These are phyloP conservation scores for Rhizoctonia solani DNA, from an alignment of 1,284 basidiomycete species.

Conservation along the genomic window DNA sequence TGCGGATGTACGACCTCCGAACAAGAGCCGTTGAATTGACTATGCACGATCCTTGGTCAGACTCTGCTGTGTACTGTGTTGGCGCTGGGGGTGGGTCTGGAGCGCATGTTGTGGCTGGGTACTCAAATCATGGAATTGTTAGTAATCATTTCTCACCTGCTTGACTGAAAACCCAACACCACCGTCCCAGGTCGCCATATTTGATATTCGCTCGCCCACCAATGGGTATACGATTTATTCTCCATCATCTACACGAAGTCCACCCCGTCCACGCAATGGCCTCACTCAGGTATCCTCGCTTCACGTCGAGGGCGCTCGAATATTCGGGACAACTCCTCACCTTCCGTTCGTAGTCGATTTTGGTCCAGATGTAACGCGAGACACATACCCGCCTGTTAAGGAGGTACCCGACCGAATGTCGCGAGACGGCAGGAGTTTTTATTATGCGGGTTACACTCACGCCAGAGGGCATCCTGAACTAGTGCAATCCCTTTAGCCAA, in stretches of 20 bases:
- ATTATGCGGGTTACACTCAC: too few relatives aligned
- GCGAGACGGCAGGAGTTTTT: conserved; percentile 5
- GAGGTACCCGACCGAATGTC: neutral
- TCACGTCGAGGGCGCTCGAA: conserved; percentile 67
- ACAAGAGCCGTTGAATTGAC: conserved; percentile 47
- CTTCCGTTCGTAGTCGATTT: conserved; percentile 77
- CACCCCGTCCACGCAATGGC: conserved; percentile 15
- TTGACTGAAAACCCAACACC: neutral
- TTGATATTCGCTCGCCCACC: conserved; percentile 51
- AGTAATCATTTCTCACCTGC: neutral
- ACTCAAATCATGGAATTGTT: conserved; percentile 67
- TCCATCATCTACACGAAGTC: neutral
- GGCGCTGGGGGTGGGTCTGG: conserved; percentile 31
- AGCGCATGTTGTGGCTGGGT: conserved; percentile 61
- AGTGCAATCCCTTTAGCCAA: too few relatives aligned
- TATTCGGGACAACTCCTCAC: conserved; percentile 74
- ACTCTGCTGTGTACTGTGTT: conserved; percentile 54
- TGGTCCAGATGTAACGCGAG: conserved; percentile 59
- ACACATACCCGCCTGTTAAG: conserved; percentile 57
- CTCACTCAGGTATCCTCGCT: conserved; percentile 43
- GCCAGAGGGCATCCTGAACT: too few relatives aligned
- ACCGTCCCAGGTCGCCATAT: conserved; percentile 73
- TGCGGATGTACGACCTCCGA: conserved; percentile 72
- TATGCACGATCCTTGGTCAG: conserved; percentile 65
- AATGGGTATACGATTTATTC: conserved; percentile 53